A percentile compares a stretch with the other conserved stretches of the same genome.
These are phyloP conservation scores for Backusella tarrabulga DNA, from an alignment of 192 early-diverging fungal species.

Conservation along the genomic window DNA sequence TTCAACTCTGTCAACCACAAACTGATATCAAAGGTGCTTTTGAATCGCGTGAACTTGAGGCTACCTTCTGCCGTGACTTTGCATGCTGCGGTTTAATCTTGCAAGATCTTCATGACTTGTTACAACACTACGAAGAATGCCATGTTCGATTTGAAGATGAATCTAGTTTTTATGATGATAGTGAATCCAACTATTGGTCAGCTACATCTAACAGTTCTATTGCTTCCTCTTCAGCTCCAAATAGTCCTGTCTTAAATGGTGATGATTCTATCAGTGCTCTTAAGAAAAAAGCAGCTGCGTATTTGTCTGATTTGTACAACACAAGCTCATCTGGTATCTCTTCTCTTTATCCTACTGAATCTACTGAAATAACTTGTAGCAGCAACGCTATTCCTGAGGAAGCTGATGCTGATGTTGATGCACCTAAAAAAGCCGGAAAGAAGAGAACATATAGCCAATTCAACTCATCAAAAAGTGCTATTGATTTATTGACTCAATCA, in stretches of 20 bases:
- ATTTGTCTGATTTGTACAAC: constrained; percentile 30
- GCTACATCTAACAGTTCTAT: not conserved
- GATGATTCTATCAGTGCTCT: constrained; percentile 25
- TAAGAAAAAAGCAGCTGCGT: constrained; percentile 35
- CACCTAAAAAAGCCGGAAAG: not conserved
- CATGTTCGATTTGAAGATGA: constrained; percentile 91
- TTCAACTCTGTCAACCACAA: constrained; percentile 25
- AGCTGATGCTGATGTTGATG: constrained; percentile 11
- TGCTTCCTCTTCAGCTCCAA: constrained; percentile 3
- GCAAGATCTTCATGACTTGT: constrained; percentile 88
- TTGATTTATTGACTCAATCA: constrained; percentile 22
- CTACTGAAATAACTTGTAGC: not conserved
- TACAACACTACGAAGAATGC: constrained; percentile 96
- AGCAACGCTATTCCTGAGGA: not conserved
- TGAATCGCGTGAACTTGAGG: constrained; percentile 77
- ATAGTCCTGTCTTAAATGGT: constrained; percentile 19
- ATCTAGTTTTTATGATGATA: constrained; percentile 45
- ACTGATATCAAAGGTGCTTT: constrained; percentile 32
- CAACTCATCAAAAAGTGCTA: not conserved
- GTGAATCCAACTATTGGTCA: constrained; percentile 19
- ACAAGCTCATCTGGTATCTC: not conserved
- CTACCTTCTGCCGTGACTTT: constrained; percentile 93
- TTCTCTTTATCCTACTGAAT: not conserved
- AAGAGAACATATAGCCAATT: constrained; percentile 26
- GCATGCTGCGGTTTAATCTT: constrained; percentile 90